Percentiles rank a stretch among this genome's conserved stretches.
Evolutionary conservation across 2,329 filamentous ascomycete species (phyloP).

Genomic region (Beauveria bassiana): DNA sequence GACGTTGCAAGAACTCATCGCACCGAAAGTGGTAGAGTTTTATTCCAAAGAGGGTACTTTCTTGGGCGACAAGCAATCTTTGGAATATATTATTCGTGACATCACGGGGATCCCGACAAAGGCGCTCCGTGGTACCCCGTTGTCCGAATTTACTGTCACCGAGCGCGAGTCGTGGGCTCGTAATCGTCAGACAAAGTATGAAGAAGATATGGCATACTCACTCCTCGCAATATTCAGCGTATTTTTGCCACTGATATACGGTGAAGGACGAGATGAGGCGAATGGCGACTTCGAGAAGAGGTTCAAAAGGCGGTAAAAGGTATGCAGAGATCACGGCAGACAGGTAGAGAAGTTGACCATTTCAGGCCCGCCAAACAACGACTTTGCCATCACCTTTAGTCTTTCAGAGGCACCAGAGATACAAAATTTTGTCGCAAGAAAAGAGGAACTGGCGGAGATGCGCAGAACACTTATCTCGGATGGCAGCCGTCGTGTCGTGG

Average conservation of each 20-base stretch:
- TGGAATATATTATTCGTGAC: neutral
- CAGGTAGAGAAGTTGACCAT: no score
- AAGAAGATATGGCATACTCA: slow-evolving; percentile 20
- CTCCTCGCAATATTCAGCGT: slow-evolving; percentile 21
- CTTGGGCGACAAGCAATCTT: neutral
- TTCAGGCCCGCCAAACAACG: no score
- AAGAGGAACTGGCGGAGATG: slow-evolving; percentile 15
- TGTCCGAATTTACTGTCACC: slow-evolving; percentile 11
- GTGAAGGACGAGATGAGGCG: slow-evolving; percentile 15
- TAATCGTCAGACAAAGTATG: slow-evolving; percentile 14
- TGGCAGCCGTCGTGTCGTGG: slow-evolving; percentile 15
- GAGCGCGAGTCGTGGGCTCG: slow-evolving; percentile 20
- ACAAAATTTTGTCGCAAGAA: slow-evolving; percentile 15
- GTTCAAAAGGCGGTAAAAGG: neutral
- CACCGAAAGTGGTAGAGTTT: slow-evolving; percentile 16
- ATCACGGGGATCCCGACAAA: neutral
- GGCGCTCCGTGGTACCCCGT: neutral
- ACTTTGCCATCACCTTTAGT: no score
- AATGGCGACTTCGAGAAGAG: slow-evolving; percentile 13
- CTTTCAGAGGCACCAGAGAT: neutral
- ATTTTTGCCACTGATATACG: slow-evolving; percentile 21
- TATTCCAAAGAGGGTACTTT: neutral
- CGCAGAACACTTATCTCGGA: slow-evolving; percentile 7
- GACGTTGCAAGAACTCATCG: slow-evolving; percentile 62
- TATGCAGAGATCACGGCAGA: no score